phyloP scores from a whole-genome alignment of 257 asterid genomes.

The Voacanga thouarsii region DNA sequence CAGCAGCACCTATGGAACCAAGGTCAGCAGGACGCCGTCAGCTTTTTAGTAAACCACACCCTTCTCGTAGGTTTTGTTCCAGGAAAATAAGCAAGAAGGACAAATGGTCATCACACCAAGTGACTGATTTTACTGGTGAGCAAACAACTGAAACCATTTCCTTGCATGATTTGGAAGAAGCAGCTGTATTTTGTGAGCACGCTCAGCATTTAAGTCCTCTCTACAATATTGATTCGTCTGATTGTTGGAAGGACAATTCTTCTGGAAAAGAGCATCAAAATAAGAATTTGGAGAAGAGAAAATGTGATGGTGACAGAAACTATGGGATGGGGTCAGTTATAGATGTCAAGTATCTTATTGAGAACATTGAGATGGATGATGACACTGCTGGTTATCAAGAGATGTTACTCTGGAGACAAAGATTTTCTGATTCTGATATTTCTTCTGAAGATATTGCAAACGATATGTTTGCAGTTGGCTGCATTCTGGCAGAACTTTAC shows the following conservation, averaged over 20 bases:
- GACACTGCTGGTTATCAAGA: conserved; percentile 82
- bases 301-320: conserved; percentile 22
- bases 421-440: conserved; percentile 30
- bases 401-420: conserved; percentile 67
- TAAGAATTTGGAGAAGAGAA: conserved; percentile 30
- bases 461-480: conserved; percentile 89
- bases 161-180: conserved; percentile 63
- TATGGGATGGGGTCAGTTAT: conserved; percentile 32
- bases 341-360: conserved; percentile 56
- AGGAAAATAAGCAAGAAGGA: conserved; percentile 22
- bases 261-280: conserved; percentile 31
- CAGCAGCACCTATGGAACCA: conserved; percentile 49
- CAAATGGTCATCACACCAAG: conserved; percentile 25
- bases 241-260: conserved; percentile 30
- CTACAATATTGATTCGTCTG: conserved; percentile 40
- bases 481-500: conserved; percentile 88
- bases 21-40: conserved; percentile 88
- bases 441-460: conserved; percentile 52
- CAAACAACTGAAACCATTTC: conserved; percentile 32
- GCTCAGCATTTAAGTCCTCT: conserved; percentile 62
- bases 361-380: conserved; percentile 59
- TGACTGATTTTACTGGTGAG: conserved; percentile 21
- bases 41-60: conserved; percentile 85
- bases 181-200: conserved; percentile 71
- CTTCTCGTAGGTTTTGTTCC: conserved; percentile 50